These are phyloP conservation scores for Podospora australis DNA, from an alignment of 495 filamentous ascomycete species.

Conservation along the genomic window DNA sequence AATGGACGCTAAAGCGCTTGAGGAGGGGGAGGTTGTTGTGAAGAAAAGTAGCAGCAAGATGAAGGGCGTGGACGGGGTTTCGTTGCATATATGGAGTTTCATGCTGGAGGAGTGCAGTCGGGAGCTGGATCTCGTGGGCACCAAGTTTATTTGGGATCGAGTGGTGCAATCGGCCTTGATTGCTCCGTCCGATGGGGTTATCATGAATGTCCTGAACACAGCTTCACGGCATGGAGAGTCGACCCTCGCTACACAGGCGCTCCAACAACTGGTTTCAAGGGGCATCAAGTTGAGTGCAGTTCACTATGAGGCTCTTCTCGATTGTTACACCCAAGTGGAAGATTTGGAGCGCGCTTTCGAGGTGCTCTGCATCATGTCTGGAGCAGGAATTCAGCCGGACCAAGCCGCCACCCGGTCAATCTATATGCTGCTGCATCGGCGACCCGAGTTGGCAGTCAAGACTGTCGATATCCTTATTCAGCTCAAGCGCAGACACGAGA, in stretches of 20 bases:
- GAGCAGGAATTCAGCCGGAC: slow-evolving; percentile 47
- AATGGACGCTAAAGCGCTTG: no score
- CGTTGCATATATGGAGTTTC: slow-evolving; percentile 53
- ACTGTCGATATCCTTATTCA: slow-evolving; percentile 50
- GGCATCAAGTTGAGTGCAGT: slow-evolving; percentile 47
- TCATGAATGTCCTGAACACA: slow-evolving; percentile 58
- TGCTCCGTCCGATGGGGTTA: slow-evolving; percentile 58
- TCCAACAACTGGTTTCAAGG: slow-evolving; percentile 51
- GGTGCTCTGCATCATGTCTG: slow-evolving; percentile 62
- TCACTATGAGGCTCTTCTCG: slow-evolving; percentile 73
- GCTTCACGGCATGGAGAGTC: slow-evolving; percentile 61
- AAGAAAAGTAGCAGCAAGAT: slow-evolving; percentile 29
- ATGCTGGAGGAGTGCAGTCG: slow-evolving; percentile 63
- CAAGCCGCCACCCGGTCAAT: slow-evolving; percentile 55
- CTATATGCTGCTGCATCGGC: slow-evolving; percentile 28
- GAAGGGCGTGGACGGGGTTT: slow-evolving; percentile 36
- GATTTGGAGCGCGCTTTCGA: slow-evolving; percentile 52
- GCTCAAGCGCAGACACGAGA: slow-evolving; percentile 36
- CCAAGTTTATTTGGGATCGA: slow-evolving; percentile 50
- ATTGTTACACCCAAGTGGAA: slow-evolving; percentile 53
- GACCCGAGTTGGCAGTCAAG: slow-evolving; percentile 25
- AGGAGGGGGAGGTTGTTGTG: neutral
- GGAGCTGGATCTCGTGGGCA: slow-evolving; percentile 31
- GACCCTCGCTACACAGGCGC: slow-evolving; percentile 58
- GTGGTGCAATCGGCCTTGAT: slow-evolving; percentile 59